Evolutionary conservation across 345 rosid genomes (phyloP).

Genomic region (Eucalyptus microcorys): DNA sequence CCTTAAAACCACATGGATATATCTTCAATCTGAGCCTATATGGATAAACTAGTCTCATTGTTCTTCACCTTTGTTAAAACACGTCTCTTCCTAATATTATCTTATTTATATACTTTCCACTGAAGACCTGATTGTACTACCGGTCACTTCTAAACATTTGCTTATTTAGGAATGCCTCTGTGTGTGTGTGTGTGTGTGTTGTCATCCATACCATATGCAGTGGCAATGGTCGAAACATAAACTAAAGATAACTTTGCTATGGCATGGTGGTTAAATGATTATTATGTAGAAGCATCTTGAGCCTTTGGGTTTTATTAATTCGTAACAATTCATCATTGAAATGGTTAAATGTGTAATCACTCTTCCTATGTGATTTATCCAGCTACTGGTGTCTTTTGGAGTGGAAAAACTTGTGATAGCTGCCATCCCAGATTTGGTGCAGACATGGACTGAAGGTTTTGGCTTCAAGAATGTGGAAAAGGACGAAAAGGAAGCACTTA

Average conservation of each 20-base stretch:
- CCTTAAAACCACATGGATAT: neutral
- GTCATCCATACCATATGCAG: neutral
- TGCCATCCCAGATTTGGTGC: slow-evolving; percentile 71
- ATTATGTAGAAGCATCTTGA: neutral
- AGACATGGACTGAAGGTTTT: slow-evolving; percentile 85
- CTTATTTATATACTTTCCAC: neutral
- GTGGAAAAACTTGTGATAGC: slow-evolving; percentile 86
- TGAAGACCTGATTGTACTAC: neutral
- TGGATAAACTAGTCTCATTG: neutral
- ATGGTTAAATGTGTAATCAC: neutral
- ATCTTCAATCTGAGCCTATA: neutral
- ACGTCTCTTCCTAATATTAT: neutral
- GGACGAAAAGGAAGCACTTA: slow-evolving; percentile 47
- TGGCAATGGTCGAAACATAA: neutral
- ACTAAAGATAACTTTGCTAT: neutral
- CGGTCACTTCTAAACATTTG: neutral
- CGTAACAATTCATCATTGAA: neutral
- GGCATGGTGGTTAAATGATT: neutral
- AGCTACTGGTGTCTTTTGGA: slow-evolving; percentile 67
- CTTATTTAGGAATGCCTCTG: neutral
- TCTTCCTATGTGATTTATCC: neutral
- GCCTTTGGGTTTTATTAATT: neutral
- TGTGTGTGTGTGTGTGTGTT: neutral
- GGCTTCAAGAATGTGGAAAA: slow-evolving; percentile 51
- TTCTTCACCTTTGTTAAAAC: neutral